Base-by-base conservation (phyloP, 2,329 filamentous ascomycete species). In the Sarocladium brachiariae region DNA sequence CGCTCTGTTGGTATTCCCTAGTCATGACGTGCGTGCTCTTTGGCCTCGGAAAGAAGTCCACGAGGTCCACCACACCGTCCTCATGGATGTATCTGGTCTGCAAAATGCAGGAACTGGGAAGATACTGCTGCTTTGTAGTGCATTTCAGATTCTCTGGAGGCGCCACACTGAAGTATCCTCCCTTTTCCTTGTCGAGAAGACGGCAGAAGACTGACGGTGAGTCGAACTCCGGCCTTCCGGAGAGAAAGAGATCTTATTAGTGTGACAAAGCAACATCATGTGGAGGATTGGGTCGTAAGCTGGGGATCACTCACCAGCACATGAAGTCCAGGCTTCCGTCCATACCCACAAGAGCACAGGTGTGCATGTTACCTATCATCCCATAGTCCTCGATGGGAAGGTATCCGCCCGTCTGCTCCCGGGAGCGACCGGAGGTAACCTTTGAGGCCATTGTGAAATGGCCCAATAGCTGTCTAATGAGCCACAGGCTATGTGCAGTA, bases 301-400 rank as follows among this genome's bases (percentile, higher is more conserved):
- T n/a, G n/a, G n/a, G n/a, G n/a, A 51, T 31, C 47, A 56, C 74
- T 65, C 60, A 82, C 81, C 85, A 90, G 65, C 85, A 89, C 84
- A 89, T 86, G 58, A 83, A 88, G 61, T 89, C 86, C 52, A 90
- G 66, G 56, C 84, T 85, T 21, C 86, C 86, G 59, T 86, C 81
- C 61, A 86, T 86, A 56, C 83, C 85, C 19, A 87, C 76, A n/a
- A 89, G 70, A 13, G 86, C 85, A 69, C 84, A 87, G 1, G 86
- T 90, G 59, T 83, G 78, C 85, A 90, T 88, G 61, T 89, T 89
- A 21, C 86, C 86, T 58, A 90, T 87, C 65, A 90, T 77, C 51
- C 86, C 86, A 73, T 89, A 89, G 65, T 89, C 80, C 61, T 89
- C 86, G 56, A 89, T 86, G 43, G 77, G 77, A 24, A 80, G 70